Evolutionary conservation across 257 asterid genomes (phyloP).

Genomic region (Rubia yunnanensis): DNA sequence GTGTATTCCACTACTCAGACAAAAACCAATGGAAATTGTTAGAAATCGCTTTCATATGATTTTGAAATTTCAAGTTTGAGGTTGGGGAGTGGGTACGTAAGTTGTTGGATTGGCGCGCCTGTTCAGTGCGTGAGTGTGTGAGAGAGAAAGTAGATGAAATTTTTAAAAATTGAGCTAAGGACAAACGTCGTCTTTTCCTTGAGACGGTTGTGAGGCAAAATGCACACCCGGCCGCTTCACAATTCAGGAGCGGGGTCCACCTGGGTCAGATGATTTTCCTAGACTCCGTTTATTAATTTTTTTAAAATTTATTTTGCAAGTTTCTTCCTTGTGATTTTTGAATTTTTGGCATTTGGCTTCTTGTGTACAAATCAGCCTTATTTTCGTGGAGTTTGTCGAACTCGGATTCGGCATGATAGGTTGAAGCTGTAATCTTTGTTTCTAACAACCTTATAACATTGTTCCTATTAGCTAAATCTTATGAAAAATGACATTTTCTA

Average conservation of each 20-base stretch:
- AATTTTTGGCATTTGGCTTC: conserved; percentile 11
- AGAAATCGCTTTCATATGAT: conserved; percentile 5
- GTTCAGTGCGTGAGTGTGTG: conserved; percentile 12
- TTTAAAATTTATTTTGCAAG: neutral
- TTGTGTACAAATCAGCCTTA: neutral
- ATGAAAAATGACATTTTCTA: too few species aligned
- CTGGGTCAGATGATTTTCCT: conserved; percentile 9
- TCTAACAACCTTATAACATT: neutral
- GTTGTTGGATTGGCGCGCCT: conserved; percentile 29
- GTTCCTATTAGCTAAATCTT: too few species aligned
- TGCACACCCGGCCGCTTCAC: conserved; percentile 59
- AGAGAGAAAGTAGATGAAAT: neutral
- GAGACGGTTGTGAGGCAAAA: conserved; percentile 43
- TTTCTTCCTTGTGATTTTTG: too few species aligned
- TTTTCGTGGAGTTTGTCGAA: conserved; percentile 3
- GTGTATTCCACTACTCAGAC: neutral
- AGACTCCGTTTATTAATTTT: neutral
- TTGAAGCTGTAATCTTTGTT: neutral
- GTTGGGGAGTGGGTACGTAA: neutral
- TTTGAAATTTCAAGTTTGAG: conserved; percentile 11
- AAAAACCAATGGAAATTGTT: neutral
- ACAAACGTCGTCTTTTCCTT: conserved; percentile 42
- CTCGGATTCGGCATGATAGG: neutral
- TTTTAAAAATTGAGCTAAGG: conserved; percentile 2
- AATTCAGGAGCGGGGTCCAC: conserved; percentile 24